A percentile compares a stretch with the other conserved stretches of the same genome.
These are phyloP conservation scores for Eleusine indica DNA, from an alignment of 176 grass and related monocot genomes.

Conservation along the genomic window DNA sequence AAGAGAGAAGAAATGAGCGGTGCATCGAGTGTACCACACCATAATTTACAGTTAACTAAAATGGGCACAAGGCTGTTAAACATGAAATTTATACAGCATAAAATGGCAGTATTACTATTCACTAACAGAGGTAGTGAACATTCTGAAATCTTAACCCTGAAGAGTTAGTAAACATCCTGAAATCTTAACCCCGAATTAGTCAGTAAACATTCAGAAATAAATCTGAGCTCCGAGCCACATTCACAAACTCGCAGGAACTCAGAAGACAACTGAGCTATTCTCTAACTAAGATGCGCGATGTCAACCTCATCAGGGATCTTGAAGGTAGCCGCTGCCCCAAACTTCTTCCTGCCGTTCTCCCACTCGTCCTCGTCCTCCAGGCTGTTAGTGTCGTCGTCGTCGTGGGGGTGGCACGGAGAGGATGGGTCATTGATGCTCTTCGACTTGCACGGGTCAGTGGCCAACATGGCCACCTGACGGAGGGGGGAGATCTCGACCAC, in stretches of 20 bases:
- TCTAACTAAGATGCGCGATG: conserved; percentile 59
- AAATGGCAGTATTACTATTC: background rate
- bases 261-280: background rate
- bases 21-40: background rate
- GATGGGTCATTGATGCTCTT: conserved; percentile 62
- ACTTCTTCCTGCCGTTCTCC: conserved; percentile 75
- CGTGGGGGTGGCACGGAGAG: conserved; percentile 24
- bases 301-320: conserved; percentile 72
- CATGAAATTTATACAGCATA: background rate
- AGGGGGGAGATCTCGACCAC: conserved; percentile 85
- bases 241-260: background rate
- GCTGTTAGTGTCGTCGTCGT: conserved; percentile 40
- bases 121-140: background rate
- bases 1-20: background rate
- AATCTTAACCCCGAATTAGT: background rate
- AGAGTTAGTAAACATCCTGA: background rate
- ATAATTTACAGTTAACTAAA: background rate
- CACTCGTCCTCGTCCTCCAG: conserved; percentile 63
- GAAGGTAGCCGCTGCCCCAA: conserved; percentile 72
- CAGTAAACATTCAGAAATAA: conserved; percentile 35
- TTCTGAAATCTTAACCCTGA: conserved; percentile 33
- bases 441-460: conserved; percentile 54
- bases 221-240: conserved; percentile 10
- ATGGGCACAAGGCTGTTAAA: background rate
- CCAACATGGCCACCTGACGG: conserved; percentile 85